These are phyloP conservation scores for Peziza echinospora DNA, from an alignment of 495 filamentous ascomycete genomes.

Conservation along the genomic window DNA sequence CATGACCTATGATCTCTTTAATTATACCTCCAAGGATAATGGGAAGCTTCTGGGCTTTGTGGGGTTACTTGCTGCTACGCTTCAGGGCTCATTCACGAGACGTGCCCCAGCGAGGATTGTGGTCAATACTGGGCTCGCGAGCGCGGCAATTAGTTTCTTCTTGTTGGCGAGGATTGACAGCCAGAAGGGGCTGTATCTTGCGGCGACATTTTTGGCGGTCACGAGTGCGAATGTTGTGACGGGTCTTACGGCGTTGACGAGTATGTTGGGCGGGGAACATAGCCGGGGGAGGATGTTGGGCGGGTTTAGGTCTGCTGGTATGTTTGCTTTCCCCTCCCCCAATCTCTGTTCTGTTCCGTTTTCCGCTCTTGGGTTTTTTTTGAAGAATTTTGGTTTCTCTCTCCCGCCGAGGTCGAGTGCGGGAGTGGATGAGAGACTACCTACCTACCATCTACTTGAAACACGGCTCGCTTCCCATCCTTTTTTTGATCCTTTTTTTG, in stretches of 20 bases:
- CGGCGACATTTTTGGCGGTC: constrained; percentile 61
- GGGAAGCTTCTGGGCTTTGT: constrained; percentile 83
- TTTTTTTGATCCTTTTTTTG: neutral
- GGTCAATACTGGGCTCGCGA: constrained; percentile 54
- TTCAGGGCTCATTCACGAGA: constrained; percentile 71
- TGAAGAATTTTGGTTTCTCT: neutral
- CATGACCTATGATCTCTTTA: constrained; percentile 86
- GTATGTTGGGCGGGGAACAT: constrained; percentile 58
- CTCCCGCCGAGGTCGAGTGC: too few relatives aligned
- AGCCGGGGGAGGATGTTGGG: constrained; percentile 76
- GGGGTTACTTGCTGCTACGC: constrained; percentile 70
- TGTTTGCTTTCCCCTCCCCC: constrained; percentile 7
- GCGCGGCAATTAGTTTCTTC: constrained; percentile 59
- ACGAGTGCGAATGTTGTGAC: constrained; percentile 90
- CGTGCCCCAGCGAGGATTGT: constrained; percentile 56
- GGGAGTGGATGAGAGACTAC: neutral
- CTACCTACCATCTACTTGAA: neutral
- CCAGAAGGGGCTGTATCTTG: constrained; percentile 47
- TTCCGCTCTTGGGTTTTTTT: neutral
- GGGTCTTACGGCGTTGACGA: constrained; percentile 72
- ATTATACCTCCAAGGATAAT: constrained; percentile 51
- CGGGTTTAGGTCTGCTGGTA: constrained; percentile 56
- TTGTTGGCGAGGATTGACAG: constrained; percentile 47
- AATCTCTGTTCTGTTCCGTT: neutral
- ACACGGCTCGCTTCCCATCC: neutral